Evolutionary conservation across 306 rosid species (phyloP), one percentile per base, ranked within the genome.

Genomic region (Malus fusca): DNA sequence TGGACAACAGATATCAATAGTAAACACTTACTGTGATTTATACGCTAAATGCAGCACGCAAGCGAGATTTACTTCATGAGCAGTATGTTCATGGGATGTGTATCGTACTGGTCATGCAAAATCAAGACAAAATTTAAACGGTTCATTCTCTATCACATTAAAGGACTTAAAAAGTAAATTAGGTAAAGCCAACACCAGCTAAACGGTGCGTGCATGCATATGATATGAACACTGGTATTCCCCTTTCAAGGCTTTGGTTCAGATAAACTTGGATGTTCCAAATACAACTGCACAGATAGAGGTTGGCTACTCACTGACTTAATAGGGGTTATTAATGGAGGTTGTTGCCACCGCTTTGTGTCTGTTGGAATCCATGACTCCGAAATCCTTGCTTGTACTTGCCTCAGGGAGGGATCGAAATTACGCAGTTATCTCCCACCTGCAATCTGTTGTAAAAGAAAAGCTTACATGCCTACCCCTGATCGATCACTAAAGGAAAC

Each of bases 271-370:
- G 97, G 97, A 79, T 95, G 99, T 78, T 95, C 97, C 76, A 95
- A 67, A 84, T 92, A 90, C 78, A 92, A 85, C 83, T 90, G 99
- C 82, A 92, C 80, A 82, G 79, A 81, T 5, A 92, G 73, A 70
- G 97, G 91, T 66, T 90, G 90, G 10, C 87, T 75, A 79, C 80
- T 85, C 87, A 87, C 87, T 33, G 97, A 88, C 82, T 82, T 90
- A 75, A 92, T 88, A 53, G 93, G 93, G 26, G 89, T 87, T 75
- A 88, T 87, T 44, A 88, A 79, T 55, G 90, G 91, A 71, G 96
- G 97, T 69, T 88, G 92, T 43, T 87, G 88, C 99, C 99, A 90
- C 72, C 83, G 99, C 74, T 88, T 89, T 60, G 91, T 89, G 76
- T 89, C 92, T 12, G 91, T 82, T 75, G 99, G 87, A 75, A 89